Conservation (phyloP, 106 monocot species). For the Acorus calamus region DNA sequence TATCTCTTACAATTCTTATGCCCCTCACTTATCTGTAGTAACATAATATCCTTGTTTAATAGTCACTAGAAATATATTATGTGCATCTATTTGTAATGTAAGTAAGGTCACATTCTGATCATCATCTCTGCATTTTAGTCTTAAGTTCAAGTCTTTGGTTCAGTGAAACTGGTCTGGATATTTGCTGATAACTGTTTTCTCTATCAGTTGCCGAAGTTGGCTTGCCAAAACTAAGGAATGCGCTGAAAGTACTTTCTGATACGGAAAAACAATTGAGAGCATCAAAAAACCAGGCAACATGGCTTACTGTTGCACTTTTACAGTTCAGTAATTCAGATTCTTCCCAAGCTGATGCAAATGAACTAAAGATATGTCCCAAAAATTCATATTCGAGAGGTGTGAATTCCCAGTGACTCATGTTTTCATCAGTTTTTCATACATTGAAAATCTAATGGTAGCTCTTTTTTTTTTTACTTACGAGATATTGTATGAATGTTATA, state of each 20-base stretch:
- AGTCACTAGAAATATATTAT: no score
- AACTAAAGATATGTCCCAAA: slow-evolving; percentile 19
- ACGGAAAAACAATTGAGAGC: slow-evolving; percentile 92
- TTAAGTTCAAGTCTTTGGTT: no score
- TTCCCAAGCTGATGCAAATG: slow-evolving; percentile 23
- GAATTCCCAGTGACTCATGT: no score
- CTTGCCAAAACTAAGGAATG: slow-evolving; percentile 60
- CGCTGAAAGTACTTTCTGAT: slow-evolving; percentile 81
- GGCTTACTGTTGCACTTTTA: slow-evolving; percentile 98
- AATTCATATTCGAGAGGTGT: slow-evolving; percentile 37
- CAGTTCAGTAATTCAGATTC: slow-evolving; percentile 59
- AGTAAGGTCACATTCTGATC: no score
- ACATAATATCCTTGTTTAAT: no score
- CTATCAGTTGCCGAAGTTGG: slow-evolving; percentile 47
- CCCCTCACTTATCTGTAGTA: no score
- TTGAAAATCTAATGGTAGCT: background rate
- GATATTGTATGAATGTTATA: background rate
- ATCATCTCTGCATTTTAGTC: no score
- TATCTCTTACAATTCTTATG: slow-evolving; percentile 2
- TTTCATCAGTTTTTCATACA: no score
- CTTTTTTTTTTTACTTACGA: background rate
- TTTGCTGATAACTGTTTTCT: no score
- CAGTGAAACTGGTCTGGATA: no score
- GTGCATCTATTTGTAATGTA: no score
- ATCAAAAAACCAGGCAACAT: slow-evolving; percentile 92